Conservation (phyloP, 805 yeast species). For the Kluyveromyces starmeri region DNA sequence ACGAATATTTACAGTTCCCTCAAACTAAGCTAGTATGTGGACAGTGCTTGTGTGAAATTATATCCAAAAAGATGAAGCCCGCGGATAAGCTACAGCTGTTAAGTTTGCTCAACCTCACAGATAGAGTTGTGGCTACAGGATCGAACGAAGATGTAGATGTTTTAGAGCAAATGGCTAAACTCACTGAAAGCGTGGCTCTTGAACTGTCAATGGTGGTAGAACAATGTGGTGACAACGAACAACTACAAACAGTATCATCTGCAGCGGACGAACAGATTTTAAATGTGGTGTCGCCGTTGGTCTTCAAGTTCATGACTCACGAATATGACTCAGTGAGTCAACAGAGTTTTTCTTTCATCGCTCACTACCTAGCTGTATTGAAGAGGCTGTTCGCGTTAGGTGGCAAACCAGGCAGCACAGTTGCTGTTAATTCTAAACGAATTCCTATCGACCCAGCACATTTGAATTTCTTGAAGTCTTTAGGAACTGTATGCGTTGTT, state of each 20-base stretch:
- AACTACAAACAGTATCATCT: conserved; percentile 26
- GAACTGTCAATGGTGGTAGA: conserved; percentile 70
- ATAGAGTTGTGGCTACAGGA: conserved; percentile 31
- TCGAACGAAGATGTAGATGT: conserved; percentile 48
- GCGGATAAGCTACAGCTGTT: conserved; percentile 55
- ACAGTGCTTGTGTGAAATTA: conserved; percentile 43
- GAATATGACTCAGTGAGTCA: conserved; percentile 83
- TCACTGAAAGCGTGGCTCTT: conserved; percentile 62
- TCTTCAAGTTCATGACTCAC: conserved; percentile 62
- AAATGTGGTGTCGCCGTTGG: conserved; percentile 56
- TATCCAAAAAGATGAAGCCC: conserved; percentile 72
- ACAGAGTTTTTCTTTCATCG: conserved; percentile 74
- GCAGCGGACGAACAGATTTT: conserved; percentile 43
- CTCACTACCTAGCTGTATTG: conserved; percentile 61
- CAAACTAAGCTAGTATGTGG: conserved; percentile 51
- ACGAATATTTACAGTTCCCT: conserved; percentile 43
- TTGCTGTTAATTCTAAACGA: conserved; percentile 29
- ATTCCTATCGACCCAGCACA: conserved; percentile 31
- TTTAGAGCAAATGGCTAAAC: conserved; percentile 64
- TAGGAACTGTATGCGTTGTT: conserved; percentile 59
- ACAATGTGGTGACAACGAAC: conserved; percentile 34
- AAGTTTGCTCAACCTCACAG: conserved; percentile 57
- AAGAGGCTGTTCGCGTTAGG: conserved; percentile 42
- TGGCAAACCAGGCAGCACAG: conserved; percentile 33
- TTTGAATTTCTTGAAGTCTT: conserved; percentile 46